Conservation (phyloP, 2,329 filamentous ascomycete genomes). For the Neonectria ditissima region DNA sequence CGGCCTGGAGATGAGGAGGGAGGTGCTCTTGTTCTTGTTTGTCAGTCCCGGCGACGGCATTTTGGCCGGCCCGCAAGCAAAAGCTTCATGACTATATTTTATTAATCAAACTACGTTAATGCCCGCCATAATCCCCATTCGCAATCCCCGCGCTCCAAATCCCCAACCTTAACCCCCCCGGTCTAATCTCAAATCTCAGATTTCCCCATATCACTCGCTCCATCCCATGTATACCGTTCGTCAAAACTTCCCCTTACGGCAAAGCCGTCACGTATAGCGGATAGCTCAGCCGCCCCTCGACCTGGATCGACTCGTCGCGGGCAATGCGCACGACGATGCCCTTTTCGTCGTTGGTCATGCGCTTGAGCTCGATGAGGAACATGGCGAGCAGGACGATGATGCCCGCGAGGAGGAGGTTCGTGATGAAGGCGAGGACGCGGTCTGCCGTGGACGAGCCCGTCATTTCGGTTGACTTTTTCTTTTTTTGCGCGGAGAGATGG, state of each 20-base stretch:
- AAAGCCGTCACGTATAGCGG: constrained; percentile 8
- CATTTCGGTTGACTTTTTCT: constrained; percentile 5
- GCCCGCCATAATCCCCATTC: not conserved
- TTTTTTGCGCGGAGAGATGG: not conserved
- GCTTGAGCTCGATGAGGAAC: constrained; percentile 32
- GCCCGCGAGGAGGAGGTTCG: constrained; percentile 20
- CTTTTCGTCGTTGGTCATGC: constrained; percentile 15
- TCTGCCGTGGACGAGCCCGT: constrained; percentile 3
- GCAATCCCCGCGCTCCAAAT: not conserved
- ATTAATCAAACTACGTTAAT: constrained; percentile 4
- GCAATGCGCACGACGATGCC: constrained; percentile 20
- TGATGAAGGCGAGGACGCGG: constrained; percentile 17
- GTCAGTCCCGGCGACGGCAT: constrained; percentile 1
- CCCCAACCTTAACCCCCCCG: not conserved
- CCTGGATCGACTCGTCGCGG: not conserved
- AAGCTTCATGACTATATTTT: constrained; percentile 4
- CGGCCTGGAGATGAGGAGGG: not conserved
- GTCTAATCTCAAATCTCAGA: not conserved
- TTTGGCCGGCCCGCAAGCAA: constrained; percentile 8
- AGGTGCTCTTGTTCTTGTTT: not conserved
- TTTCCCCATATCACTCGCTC: not conserved
- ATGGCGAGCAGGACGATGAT: constrained; percentile 30
- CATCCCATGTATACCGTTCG: too few relatives aligned
- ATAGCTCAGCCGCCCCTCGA: constrained; percentile 3
- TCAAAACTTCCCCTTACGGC: not conserved